Evolutionary conservation across 164 flowering plant genomes (phyloP).

Genomic region (Annona squamosa): DNA sequence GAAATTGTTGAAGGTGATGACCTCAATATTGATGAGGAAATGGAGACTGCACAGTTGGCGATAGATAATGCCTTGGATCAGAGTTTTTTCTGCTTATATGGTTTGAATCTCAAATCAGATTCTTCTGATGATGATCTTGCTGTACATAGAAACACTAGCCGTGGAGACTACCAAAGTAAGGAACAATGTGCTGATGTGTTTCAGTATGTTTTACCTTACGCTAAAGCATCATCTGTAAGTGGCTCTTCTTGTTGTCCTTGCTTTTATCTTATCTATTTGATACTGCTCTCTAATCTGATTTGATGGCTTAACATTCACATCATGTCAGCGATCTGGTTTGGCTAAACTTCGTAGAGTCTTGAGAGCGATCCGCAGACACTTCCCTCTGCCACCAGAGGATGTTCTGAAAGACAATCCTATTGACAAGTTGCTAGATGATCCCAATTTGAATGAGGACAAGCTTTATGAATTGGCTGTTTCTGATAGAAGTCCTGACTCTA

Average conservation of each 20-base stretch:
- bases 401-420: conserved; percentile 58
- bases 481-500: conserved; percentile 52
- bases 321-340: conserved; percentile 73
- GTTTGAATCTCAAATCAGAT: conserved; percentile 88
- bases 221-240: conserved; percentile 93
- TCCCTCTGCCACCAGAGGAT: conserved; percentile 85
- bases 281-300: conserved; percentile 5
- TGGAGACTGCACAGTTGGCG: conserved; percentile 64
- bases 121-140: conserved; percentile 86
- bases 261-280: background rate
- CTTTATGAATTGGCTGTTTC: conserved; percentile 75
- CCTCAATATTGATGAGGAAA: conserved; percentile 57
- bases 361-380: conserved; percentile 87
- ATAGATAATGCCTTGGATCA: conserved; percentile 90
- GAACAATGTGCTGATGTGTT: conserved; percentile 99
- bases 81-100: conserved; percentile 94
- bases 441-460: conserved; percentile 67
- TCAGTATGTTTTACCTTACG: conserved; percentile 80
- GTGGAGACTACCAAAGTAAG: conserved; percentile 92
- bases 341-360: conserved; percentile 85
- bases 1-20: conserved; percentile 19
- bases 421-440: conserved; percentile 77
- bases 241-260: conserved; percentile 1
- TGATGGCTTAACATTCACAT: conserved; percentile 7
- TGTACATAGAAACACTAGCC: conserved; percentile 80